A percentile compares a stretch with the other conserved stretches of the same genome.
Conservation (phyloP, 2,329 filamentous ascomycete species). For the Paecilomyces sp. region DNA sequence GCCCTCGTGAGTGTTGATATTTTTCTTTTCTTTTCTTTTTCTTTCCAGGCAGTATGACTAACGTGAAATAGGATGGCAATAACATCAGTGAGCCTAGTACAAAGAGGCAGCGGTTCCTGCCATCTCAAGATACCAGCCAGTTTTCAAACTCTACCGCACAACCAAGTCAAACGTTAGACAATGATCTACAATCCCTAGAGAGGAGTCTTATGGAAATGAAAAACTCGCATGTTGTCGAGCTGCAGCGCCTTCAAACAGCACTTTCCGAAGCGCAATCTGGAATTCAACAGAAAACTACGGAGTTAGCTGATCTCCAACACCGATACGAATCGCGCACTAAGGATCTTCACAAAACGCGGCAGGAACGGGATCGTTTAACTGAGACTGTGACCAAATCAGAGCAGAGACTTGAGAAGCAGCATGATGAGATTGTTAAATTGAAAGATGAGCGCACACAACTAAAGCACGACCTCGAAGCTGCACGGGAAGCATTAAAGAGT, state of each 20-base stretch:
- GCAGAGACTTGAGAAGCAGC: slow-evolving; percentile 25
- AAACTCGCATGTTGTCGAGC: slow-evolving; percentile 21
- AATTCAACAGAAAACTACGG: slow-evolving; percentile 24
- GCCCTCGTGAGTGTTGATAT: slow-evolving; percentile 19
- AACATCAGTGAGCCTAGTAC: slow-evolving; percentile 18
- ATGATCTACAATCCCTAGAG: slow-evolving; percentile 20
- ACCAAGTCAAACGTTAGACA: slow-evolving; percentile 23
- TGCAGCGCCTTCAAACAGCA: slow-evolving; percentile 20
- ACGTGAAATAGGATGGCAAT: slow-evolving; percentile 16
- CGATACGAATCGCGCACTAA: slow-evolving; percentile 37
- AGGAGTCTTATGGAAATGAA: slow-evolving; percentile 23
- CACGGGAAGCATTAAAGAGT: slow-evolving; percentile 31
- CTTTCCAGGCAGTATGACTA: background rate
- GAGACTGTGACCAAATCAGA: slow-evolving; percentile 22
- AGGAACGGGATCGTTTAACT: slow-evolving; percentile 26
- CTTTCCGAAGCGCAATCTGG: slow-evolving; percentile 19
- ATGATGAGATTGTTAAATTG: slow-evolving; percentile 30
- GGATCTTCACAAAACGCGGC: slow-evolving; percentile 29
- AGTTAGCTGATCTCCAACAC: slow-evolving; percentile 31
- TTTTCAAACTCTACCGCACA: slow-evolving; percentile 26
- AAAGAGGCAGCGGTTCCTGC: slow-evolving; percentile 33
- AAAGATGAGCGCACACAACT: slow-evolving; percentile 34
- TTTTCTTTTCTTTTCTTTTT: background rate
- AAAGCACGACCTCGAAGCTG: slow-evolving; percentile 30
- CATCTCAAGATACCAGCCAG: slow-evolving; percentile 28